Evolutionary conservation across 495 filamentous ascomycete genomes (phyloP).

Genomic region (Elaphomyces granulatus): DNA sequence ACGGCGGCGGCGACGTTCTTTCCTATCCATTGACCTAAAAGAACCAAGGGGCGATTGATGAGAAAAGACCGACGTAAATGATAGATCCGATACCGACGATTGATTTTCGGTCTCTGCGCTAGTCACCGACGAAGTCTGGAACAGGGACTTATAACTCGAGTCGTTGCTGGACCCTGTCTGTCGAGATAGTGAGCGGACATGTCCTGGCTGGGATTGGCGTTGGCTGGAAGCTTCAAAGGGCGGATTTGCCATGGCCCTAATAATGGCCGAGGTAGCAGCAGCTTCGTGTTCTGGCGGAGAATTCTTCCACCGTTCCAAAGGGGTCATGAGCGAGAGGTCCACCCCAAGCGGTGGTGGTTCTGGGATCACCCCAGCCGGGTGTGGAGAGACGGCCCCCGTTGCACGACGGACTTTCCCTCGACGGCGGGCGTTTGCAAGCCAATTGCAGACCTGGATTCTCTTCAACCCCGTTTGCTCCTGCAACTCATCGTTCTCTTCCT

Average conservation of each 20-base stretch:
- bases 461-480: slow-evolving; percentile 58
- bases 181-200: slow-evolving; percentile 34
- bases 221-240: slow-evolving; percentile 39
- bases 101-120: slow-evolving; percentile 52
- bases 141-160: slow-evolving; percentile 52
- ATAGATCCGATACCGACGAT: slow-evolving; percentile 45
- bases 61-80: slow-evolving; percentile 61
- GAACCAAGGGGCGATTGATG: slow-evolving; percentile 49
- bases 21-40: slow-evolving; percentile 51
- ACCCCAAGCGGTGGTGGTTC: slow-evolving; percentile 18
- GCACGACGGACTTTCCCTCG: slow-evolving; percentile 53
- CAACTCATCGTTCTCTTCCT: slow-evolving; percentile 63
- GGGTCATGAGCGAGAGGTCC: slow-evolving; percentile 53
- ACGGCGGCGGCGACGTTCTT: slow-evolving; percentile 58
- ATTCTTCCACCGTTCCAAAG: slow-evolving; percentile 72
- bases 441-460: slow-evolving; percentile 66
- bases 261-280: slow-evolving; percentile 64
- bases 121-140: slow-evolving; percentile 54
- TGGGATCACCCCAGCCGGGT: slow-evolving; percentile 52
- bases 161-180: slow-evolving; percentile 46
- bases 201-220: slow-evolving; percentile 22
- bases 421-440: slow-evolving; percentile 74
- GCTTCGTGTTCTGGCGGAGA: slow-evolving; percentile 82
- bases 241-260: slow-evolving; percentile 52
- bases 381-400: slow-evolving; percentile 40